Base-by-base conservation (phyloP, 495 filamentous ascomycete genomes). In the Aeminium ludgeri region DNA sequence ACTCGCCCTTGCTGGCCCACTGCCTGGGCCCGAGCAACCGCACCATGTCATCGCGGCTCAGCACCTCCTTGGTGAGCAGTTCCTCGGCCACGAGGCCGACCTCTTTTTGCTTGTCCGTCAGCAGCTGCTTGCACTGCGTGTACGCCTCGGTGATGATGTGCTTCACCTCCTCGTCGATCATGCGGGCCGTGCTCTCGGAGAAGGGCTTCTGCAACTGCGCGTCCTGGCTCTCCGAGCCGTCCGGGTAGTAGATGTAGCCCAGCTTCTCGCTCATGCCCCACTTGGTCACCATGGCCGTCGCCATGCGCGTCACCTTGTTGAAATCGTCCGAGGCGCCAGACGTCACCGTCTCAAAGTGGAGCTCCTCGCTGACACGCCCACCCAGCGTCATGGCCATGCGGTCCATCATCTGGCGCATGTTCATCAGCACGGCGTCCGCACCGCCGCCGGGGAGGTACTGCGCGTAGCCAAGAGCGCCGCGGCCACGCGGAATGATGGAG, bases 301-400 rank as follows among this genome's bases (percentile, higher is more conserved):
- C 91, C 84, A 93, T 83, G 35, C 74, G 71, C 7, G 91, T 96
- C 20, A 95, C 91, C 62, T 97, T 97, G 62, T 93, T 92, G 70
- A 97, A 97, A 55, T 97, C 89, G 58, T 97, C 89, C 30, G 74
- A 81, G 15, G 89, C 89, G 34, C 89, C 89, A 44, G 78, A 83
- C 4, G 91, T 97, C 17, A 97, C 87, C 8, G 82, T 93, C 18
- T 86, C 79, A 59, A 96, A 97, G 61, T 96, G 85, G 3, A 97
- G 56, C 60, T 97, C 89, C 61, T 97, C 89, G 29, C 78, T 86
- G 30, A 97, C 81, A 46, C 89, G 79, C 2, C 89, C 89, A 50
- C 82, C 89, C 30, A 97, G 74, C 13, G 89, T 94, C 89, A 97
- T 97, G 46, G 91, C 89, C 91, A 97, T 97, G 44, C 91, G 84